phyloP scores from a whole-genome alignment of 75 land plant genomes.

The Pinus tabuliformis region DNA sequence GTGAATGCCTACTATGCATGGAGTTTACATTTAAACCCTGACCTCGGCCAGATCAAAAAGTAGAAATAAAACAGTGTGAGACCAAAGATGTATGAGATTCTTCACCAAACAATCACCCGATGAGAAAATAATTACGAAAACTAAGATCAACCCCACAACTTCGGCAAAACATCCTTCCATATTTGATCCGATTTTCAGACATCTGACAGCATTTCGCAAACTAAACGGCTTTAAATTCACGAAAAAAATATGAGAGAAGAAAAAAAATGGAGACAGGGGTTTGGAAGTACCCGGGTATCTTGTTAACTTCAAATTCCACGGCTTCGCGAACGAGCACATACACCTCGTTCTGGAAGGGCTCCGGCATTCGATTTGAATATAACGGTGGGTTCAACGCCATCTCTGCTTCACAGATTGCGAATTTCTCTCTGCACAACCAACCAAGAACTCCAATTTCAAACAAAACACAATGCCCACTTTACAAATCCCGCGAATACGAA shows the following conservation, averaged over 20 bases:
- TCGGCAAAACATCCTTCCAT: no score
- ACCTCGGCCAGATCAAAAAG: no score
- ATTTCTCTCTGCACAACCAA: background rate
- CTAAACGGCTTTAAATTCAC: no score
- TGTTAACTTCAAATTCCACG: conserved; percentile 90
- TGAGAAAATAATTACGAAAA: no score
- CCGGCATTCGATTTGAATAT: conserved; percentile 70
- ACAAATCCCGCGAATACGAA: background rate
- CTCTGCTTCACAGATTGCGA: background rate
- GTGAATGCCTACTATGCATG: no score
- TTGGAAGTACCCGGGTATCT: conserved; percentile 67
- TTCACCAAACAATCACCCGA: no score
- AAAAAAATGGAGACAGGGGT: background rate
- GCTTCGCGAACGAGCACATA: conserved; percentile 77
- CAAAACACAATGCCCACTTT: background rate
- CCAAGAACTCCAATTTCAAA: background rate
- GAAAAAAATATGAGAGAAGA: background rate
- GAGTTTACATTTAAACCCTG: no score
- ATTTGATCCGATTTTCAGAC: no score
- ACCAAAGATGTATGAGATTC: no score
- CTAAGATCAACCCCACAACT: no score
- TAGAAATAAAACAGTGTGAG: no score
- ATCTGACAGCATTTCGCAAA: no score
- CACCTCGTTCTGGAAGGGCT: conserved; percentile 73
- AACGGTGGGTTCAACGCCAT: conserved; percentile 97